Conservation (phyloP, 2,329 filamentous ascomycete species). For the Aspergillus ustus region DNA sequence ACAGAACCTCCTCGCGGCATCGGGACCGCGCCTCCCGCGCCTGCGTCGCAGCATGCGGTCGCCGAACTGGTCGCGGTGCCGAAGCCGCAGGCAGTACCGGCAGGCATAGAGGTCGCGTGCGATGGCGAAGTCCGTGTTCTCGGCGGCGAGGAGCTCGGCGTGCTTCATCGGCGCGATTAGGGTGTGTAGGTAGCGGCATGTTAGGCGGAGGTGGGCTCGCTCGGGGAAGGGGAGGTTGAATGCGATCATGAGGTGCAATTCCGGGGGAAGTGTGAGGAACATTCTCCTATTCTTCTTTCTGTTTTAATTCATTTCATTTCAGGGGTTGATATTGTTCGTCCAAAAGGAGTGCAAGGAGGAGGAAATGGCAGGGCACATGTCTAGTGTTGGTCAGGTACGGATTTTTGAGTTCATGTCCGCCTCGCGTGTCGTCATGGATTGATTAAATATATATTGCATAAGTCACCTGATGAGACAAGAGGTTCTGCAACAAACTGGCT, state of each 20-base stretch:
- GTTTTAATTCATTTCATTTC: neutral
- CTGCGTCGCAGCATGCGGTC: constrained; percentile 33
- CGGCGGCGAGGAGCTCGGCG: constrained; percentile 29
- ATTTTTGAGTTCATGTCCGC: neutral
- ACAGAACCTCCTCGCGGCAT: constrained; percentile 33
- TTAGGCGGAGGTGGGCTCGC: constrained; percentile 30
- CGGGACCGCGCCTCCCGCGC: constrained; percentile 23
- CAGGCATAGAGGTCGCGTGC: constrained; percentile 30
- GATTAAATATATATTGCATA: no score
- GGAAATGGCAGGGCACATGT: neutral
- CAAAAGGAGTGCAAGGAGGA: neutral
- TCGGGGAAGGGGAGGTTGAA: constrained; percentile 32
- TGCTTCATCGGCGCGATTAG: constrained; percentile 29
- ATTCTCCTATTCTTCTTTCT: neutral
- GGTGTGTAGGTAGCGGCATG: constrained; percentile 32
- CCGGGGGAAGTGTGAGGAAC: constrained; percentile 31
- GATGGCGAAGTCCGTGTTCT: constrained; percentile 27
- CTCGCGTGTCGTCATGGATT: neutral
- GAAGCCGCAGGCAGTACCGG: constrained; percentile 35
- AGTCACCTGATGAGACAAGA: neutral
- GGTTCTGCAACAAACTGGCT: neutral
- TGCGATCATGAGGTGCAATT: constrained; percentile 36
- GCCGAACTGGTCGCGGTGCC: constrained; percentile 26
- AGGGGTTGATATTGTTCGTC: neutral
- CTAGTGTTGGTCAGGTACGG: no score